Base-by-base conservation (phyloP, 495 filamentous ascomycete genomes). In the Penicillium flavigenum region DNA sequence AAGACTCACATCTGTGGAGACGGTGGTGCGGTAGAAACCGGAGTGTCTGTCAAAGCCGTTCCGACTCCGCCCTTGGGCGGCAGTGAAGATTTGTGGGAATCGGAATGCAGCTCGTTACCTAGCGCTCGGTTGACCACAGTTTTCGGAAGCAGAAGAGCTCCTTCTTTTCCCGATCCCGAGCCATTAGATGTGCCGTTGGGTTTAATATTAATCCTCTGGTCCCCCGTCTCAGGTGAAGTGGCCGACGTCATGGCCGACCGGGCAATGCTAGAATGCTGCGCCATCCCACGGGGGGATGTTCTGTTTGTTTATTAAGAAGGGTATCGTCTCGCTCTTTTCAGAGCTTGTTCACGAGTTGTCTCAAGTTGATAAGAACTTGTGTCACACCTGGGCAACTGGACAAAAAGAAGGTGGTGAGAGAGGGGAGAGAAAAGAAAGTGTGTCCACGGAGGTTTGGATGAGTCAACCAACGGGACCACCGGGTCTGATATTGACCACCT, bases 1-100 rank as follows among this genome's bases (percentile, higher is more conserved):
- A n/a, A 47, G 43, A 77, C 86, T 73, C 73, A 88, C 84, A 90
- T 86, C 65, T 81, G 80, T 63, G 88, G 88, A 70, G 86, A 89
- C 70, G 77, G 83, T 29, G 87, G 86, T 54, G 83, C 84, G 61
- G 88, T 87, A 62, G 86, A 80, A 68, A 75, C 66, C 55, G 88
- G 88, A 63, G 88, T 91, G 72, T 91, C 88, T 59, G 75, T 83
- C 67, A 87, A 70, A 41, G 83, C 78, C 49, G 68, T 71, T 58
- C 85, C 85, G 69, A 81, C 71, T 64, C 77, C 76, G 67, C 81
- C 73, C 66, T 78, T 77, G 66, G 72, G 72, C 59, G 70, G 61
- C 60, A 72, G 76, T 51, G 74, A 73, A 39, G 69, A 65, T 67
- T 68, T 76, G 68, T 73, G 68, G 72, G 56, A 68, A 71, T 76